phyloP scores from a whole-genome alignment of 768 basidiomycete species.

The Hysterangium stoloniferum region DNA sequence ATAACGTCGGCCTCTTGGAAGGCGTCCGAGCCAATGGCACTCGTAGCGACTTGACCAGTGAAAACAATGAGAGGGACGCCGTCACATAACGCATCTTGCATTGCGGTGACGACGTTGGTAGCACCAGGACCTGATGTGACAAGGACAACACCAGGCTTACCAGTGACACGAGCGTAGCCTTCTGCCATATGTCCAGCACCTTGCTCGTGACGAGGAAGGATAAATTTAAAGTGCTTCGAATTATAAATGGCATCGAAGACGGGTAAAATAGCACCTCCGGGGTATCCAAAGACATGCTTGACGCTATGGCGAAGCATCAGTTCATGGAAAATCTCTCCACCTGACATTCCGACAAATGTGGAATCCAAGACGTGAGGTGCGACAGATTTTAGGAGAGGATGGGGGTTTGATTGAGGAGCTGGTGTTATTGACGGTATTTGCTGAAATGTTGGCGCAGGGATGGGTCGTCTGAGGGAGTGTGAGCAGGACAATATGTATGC shows the following conservation, averaged over 20 bases:
- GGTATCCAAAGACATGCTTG: conserved; percentile 96
- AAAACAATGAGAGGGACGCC: conserved; percentile 94
- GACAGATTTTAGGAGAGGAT: conserved; percentile 19
- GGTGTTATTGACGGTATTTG: conserved; percentile 35
- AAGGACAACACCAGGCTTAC: conserved; percentile 94
- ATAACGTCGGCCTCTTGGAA: conserved; percentile 98
- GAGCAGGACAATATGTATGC: background rate
- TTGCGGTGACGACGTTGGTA: conserved; percentile 94
- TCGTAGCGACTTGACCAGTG: conserved; percentile 96
- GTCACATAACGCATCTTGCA: conserved; percentile 96
- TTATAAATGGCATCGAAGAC: conserved; percentile 99
- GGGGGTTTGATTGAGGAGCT: conserved; percentile 27
- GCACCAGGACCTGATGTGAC: conserved; percentile 98
- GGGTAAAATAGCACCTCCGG: conserved; percentile 95
- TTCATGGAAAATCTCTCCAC: conserved; percentile 98
- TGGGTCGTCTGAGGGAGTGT: conserved; percentile 44
- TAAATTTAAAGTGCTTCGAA: conserved; percentile 88
- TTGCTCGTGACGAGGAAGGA: conserved; percentile 95
- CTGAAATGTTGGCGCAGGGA: conserved; percentile 42
- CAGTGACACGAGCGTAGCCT: conserved; percentile 95
- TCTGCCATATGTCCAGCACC: conserved; percentile 99
- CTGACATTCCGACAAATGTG: conserved; percentile 89
- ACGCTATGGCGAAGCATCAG: conserved; percentile 98
- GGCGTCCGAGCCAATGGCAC: conserved; percentile 97
- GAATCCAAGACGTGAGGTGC: conserved; percentile 46